Conservation (phyloP, 768 basidiomycete species). For the Mycena leptocephala region DNA sequence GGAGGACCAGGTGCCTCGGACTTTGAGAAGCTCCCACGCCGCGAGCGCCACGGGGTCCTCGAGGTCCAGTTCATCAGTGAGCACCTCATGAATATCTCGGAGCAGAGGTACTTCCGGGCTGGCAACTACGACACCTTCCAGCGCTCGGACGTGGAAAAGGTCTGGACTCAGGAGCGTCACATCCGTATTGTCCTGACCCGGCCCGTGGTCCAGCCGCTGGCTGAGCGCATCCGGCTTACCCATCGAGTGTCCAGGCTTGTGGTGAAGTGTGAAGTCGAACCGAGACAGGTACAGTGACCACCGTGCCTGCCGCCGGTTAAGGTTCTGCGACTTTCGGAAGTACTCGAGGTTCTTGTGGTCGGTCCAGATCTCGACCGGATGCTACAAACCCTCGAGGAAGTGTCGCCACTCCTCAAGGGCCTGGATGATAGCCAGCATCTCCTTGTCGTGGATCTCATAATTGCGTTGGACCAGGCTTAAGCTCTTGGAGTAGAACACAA, state of each 20-base stretch:
- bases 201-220: not conserved
- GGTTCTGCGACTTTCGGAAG: constrained; percentile 51
- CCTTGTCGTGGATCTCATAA: no score
- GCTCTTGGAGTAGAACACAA: no score
- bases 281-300: not conserved
- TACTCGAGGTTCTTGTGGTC: constrained; percentile 62
- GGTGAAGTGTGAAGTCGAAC: not conserved
- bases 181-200: not conserved
- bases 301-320: not conserved
- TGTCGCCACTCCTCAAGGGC: constrained; percentile 64
- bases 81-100: no score
- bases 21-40: no score
- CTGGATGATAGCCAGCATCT: constrained; percentile 61
- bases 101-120: no score
- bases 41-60: no score
- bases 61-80: no score
- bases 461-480: no score
- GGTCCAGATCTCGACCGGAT: constrained; percentile 47
- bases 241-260: no score
- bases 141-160: no score
- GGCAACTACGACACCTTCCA: no score
- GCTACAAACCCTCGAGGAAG: not conserved
- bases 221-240: not conserved
- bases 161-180: not conserved
- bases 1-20: no score